These are phyloP conservation scores for Neobulgaria alba DNA, from an alignment of 2,329 filamentous ascomycete species.

Conservation along the genomic window DNA sequence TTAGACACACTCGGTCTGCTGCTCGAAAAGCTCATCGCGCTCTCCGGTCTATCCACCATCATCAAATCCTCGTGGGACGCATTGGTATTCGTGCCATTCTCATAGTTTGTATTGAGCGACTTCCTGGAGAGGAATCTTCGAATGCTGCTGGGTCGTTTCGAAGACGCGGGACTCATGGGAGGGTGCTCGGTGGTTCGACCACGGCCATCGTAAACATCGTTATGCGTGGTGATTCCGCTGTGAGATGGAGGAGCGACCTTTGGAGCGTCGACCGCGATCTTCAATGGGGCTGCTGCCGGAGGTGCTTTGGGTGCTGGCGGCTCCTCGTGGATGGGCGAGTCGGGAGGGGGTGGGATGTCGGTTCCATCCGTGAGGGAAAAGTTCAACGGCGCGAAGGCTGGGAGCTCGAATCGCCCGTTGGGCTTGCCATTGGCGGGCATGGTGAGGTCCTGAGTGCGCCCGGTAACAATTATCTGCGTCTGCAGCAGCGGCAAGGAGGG, in stretches of 20 bases:
- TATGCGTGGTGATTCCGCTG: slow-evolving; percentile 9
- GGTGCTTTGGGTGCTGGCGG: slow-evolving; percentile 22
- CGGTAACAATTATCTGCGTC: slow-evolving; percentile 3
- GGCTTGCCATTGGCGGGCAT: slow-evolving; percentile 24
- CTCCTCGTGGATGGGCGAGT: slow-evolving; percentile 27
- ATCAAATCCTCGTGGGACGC: slow-evolving; percentile 23
- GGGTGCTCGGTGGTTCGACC: slow-evolving; percentile 13
- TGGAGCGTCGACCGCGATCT: slow-evolving; percentile 1
- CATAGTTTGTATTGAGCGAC: slow-evolving; percentile 29
- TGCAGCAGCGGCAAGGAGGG: neutral
- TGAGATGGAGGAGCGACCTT: slow-evolving; percentile 4
- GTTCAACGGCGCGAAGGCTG: slow-evolving; percentile 25
- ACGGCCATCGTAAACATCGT: slow-evolving; percentile 13
- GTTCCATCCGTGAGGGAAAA: slow-evolving; percentile 30
- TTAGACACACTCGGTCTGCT: slow-evolving; percentile 15
- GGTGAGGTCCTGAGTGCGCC: slow-evolving; percentile 11
- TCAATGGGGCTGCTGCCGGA: slow-evolving; percentile 11
- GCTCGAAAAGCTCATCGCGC: slow-evolving; percentile 21
- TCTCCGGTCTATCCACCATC: slow-evolving; percentile 21
- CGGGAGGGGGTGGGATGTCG: slow-evolving; percentile 29
- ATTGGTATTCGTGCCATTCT: slow-evolving; percentile 18
- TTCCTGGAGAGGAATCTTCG: slow-evolving; percentile 30
- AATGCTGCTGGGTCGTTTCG: slow-evolving; percentile 29
- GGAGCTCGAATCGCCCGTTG: slow-evolving; percentile 28
- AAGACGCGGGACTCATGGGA: slow-evolving; percentile 24